Base-by-base conservation (phyloP, 176 grass and related monocot species). In the Zoysia japonica region DNA sequence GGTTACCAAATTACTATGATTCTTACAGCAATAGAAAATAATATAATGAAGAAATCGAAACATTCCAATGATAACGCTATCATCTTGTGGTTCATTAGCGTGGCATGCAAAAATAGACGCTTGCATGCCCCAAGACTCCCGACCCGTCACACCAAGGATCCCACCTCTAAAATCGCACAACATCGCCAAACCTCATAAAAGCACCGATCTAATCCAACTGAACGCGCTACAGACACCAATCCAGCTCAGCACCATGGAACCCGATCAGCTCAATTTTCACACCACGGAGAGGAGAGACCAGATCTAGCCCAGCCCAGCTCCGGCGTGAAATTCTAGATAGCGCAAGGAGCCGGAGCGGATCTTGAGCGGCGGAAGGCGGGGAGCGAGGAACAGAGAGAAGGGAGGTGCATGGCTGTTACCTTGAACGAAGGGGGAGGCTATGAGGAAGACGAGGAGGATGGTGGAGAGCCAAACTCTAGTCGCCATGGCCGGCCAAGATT, bases 401-500 rank as follows among this genome's bases (percentile, higher is more conserved):
- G 20, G 3, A 8, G 9, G 19, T 11, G 9, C 9, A n/a, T 15
- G 45, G 9, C 3, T 19, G 61, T 63, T 84, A 97, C 95, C 92
- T 77, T 84, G 95, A 56, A 84, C 14, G 70, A 92, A 53, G 48
- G 89, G 89, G 28, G 89, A 87, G 28, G 89, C 87, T 19, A 97
- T 74, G 88, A 97, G 92, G 80, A 90, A 71, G 56, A 87, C 83
- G 59, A 93, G 78, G 16, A 97, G 57, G 46, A 97, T 47, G 19
- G 88, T 76, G 43, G 87, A 46, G 85, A 90, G 48, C 65, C 77
- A 92, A 90, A 94, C 92, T 92, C 95, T 97, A 92, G 70, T 82
- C 76, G 77, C 81, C 95, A 94, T 94, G 78, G 89, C 80, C 62
- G n/a, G 55, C 54, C 41, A 65, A 76, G 87, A 85, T 85, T 82